A percentile compares a stretch with the other conserved stretches of the same genome.
phyloP scores from a whole-genome alignment of 768 basidiomycete species.

The Tulasnella sp. region DNA sequence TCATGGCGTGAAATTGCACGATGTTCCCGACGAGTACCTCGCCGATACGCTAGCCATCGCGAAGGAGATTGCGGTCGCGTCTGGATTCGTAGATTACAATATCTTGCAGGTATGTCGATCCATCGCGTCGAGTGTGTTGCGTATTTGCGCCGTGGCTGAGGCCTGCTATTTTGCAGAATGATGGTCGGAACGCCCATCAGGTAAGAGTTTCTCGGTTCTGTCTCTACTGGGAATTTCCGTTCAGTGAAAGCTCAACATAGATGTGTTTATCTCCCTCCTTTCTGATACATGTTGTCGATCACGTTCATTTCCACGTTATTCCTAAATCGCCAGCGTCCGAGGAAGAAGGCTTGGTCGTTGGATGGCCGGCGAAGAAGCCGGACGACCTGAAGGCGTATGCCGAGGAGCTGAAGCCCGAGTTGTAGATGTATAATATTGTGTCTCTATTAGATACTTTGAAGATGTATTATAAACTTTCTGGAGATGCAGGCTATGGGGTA shows the following conservation, averaged over 20 bases:
- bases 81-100: conserved; percentile 48
- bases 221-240: neutral
- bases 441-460: neutral
- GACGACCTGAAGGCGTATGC: conserved; percentile 65
- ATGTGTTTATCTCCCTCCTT: no score
- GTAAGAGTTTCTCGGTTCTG: conserved; percentile 24
- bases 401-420: conserved; percentile 54
- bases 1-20: conserved; percentile 51
- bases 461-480: neutral
- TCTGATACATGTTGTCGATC: conserved; percentile 26
- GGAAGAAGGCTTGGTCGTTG: conserved; percentile 74
- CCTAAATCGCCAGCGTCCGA: conserved; percentile 33
- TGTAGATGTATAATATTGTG: neutral
- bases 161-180: conserved; percentile 45
- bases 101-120: conserved; percentile 45
- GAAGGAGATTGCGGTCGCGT: conserved; percentile 47
- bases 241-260: neutral
- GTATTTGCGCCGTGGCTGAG: neutral
- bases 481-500: neutral
- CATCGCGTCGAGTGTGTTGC: neutral
- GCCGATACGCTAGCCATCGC: conserved; percentile 47
- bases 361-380: conserved; percentile 56
- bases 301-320: conserved; percentile 37
- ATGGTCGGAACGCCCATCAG: conserved; percentile 51
- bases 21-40: conserved; percentile 50